Percentiles rank a stretch among this genome's conserved stretches.
phyloP scores from a whole-genome alignment of 2,329 filamentous ascomycete species.

The Karstenula rhodostoma region DNA sequence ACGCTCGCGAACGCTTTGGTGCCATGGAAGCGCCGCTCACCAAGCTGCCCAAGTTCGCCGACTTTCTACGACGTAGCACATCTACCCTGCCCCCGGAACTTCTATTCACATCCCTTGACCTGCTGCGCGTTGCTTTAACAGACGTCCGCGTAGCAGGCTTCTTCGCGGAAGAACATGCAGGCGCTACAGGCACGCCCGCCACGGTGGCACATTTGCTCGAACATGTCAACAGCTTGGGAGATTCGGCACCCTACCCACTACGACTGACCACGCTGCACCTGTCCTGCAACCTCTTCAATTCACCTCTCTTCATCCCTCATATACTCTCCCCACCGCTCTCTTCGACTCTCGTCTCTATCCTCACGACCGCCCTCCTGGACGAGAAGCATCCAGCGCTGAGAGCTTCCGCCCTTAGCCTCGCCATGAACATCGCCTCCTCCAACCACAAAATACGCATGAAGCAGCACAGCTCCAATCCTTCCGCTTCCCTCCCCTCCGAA shows the following conservation, averaged over 20 bases:
- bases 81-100: slow-evolving; percentile 66
- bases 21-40: slow-evolving; percentile 75
- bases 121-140: slow-evolving; percentile 78
- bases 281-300: slow-evolving; percentile 84
- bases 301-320: slow-evolving; percentile 72
- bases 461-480: slow-evolving; percentile 49
- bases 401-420: slow-evolving; percentile 80
- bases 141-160: slow-evolving; percentile 83
- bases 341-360: slow-evolving; percentile 69
- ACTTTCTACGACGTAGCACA: slow-evolving; percentile 66
- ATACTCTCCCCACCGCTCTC: slow-evolving; percentile 62
- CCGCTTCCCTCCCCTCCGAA: slow-evolving; percentile 24
- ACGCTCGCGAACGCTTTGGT: slow-evolving; percentile 64
- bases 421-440: slow-evolving; percentile 80
- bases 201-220: slow-evolving; percentile 66
- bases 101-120: slow-evolving; percentile 84
- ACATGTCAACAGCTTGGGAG: slow-evolving; percentile 62
- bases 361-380: slow-evolving; percentile 82
- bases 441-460: slow-evolving; percentile 72
- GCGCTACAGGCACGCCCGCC: slow-evolving; percentile 57
- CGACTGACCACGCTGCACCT: slow-evolving; percentile 85
- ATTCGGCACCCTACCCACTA: slow-evolving; percentile 76
- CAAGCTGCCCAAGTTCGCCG: slow-evolving; percentile 70
- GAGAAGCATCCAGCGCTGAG: slow-evolving; percentile 76
- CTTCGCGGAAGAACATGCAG: slow-evolving; percentile 75